Conservation (phyloP, 257 asterid genomes). For the Solanum etuberosum region DNA sequence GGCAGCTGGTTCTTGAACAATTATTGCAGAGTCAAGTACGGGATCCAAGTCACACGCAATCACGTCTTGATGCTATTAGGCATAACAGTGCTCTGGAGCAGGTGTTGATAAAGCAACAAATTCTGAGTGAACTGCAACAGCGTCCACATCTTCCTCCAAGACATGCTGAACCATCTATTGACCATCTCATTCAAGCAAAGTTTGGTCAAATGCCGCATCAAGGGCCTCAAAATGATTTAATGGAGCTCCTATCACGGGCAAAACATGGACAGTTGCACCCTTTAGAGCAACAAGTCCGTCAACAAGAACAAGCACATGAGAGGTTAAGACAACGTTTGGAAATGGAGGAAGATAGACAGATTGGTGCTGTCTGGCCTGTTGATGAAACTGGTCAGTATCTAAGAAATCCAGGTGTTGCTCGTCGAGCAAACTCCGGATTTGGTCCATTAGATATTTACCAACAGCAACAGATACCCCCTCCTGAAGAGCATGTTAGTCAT, state of each 20-base stretch:
- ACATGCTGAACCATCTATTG: slow-evolving; percentile 68
- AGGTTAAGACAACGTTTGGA: slow-evolving; percentile 84
- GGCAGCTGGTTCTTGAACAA: slow-evolving; percentile 68
- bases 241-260: slow-evolving; percentile 65
- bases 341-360: slow-evolving; percentile 77
- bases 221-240: slow-evolving; percentile 52
- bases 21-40: slow-evolving; percentile 67
- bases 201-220: slow-evolving; percentile 67
- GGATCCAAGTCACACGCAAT: slow-evolving; percentile 59
- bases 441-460: slow-evolving; percentile 57
- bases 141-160: slow-evolving; percentile 59
- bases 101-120: slow-evolving; percentile 64
- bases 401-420: slow-evolving; percentile 42
- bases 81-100: slow-evolving; percentile 61
- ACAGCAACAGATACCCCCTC: slow-evolving; percentile 47
- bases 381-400: slow-evolving; percentile 70
- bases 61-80: slow-evolving; percentile 60
- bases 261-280: slow-evolving; percentile 74
- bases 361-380: slow-evolving; percentile 52
- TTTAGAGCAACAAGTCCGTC: slow-evolving; percentile 70
- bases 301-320: slow-evolving; percentile 71
- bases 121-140: slow-evolving; percentile 68
- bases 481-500: slow-evolving; percentile 63
- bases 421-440: slow-evolving; percentile 55
- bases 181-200: slow-evolving; percentile 73